Conservation (phyloP, 306 rosid species). For the Malus domestica region DNA sequence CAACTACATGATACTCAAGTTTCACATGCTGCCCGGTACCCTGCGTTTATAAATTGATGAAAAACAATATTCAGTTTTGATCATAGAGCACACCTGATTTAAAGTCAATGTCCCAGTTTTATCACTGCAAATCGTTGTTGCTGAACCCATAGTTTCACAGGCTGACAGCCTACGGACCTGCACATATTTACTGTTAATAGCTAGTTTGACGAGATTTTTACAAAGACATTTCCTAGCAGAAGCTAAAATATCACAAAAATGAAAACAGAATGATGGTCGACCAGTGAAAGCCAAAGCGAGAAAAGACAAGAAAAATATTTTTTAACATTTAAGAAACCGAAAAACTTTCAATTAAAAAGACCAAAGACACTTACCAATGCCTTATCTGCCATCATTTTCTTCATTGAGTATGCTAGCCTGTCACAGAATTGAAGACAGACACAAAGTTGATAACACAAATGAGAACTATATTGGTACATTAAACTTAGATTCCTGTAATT, state of each 20-base stretch:
- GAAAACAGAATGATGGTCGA: neutral
- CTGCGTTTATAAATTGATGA: neutral
- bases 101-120: constrained; percentile 96
- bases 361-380: constrained; percentile 57
- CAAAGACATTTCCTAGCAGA: neutral
- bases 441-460: constrained; percentile 19
- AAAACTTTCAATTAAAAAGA: neutral
- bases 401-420: constrained; percentile 96
- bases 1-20: neutral
- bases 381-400: constrained; percentile 99
- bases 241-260: neutral
- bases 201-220: neutral
- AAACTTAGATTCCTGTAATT: constrained; percentile 1
- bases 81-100: constrained; percentile 49
- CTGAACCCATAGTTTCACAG: constrained; percentile 99
- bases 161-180: constrained; percentile 96
- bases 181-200: constrained; percentile 24
- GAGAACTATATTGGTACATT: neutral
- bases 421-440: constrained; percentile 6
- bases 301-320: neutral
- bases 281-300: neutral
- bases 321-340: neutral
- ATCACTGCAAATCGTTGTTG: constrained; percentile 97
- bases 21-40: neutral
- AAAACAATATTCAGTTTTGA: neutral